These are phyloP conservation scores for Sporothrix dimorphospora DNA, from an alignment of 2,329 filamentous ascomycete genomes.

Conservation along the genomic window DNA sequence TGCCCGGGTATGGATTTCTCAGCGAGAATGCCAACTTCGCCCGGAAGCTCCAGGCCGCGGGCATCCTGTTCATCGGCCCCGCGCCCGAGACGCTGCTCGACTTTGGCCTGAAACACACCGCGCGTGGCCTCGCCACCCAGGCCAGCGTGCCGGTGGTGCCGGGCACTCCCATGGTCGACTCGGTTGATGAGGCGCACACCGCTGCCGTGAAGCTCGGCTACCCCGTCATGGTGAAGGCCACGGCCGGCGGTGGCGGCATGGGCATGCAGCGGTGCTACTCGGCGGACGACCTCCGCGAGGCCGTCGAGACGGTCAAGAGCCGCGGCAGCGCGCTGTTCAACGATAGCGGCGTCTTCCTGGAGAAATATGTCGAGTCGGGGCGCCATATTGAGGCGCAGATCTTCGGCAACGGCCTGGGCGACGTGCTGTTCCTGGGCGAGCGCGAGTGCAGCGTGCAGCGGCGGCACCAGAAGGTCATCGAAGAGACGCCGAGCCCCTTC, in stretches of 20 bases:
- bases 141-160: slow-evolving; percentile 50
- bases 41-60: not conserved
- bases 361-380: slow-evolving; percentile 63
- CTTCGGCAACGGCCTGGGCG: slow-evolving; percentile 63
- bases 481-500: slow-evolving; percentile 69
- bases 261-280: slow-evolving; percentile 43
- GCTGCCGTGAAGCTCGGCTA: slow-evolving; percentile 43
- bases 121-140: slow-evolving; percentile 38
- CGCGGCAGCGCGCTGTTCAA: slow-evolving; percentile 62
- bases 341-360: slow-evolving; percentile 64
- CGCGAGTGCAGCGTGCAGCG: slow-evolving; percentile 70
- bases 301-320: slow-evolving; percentile 46
- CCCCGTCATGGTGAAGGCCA: slow-evolving; percentile 61
- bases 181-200: slow-evolving; percentile 56
- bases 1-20: slow-evolving; percentile 31
- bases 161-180: slow-evolving; percentile 34
- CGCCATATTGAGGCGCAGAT: slow-evolving; percentile 71
- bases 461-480: slow-evolving; percentile 71
- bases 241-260: slow-evolving; percentile 67
- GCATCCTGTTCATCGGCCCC: slow-evolving; percentile 37
- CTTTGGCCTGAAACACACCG: slow-evolving; percentile 30
- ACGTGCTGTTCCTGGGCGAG: slow-evolving; percentile 64
- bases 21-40: slow-evolving; percentile 28
- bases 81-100: not conserved
- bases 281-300: slow-evolving; percentile 57